Evolutionary conservation across 2,329 filamentous ascomycete species (phyloP).

Genomic region (Fusarium sterilihyphosum): DNA sequence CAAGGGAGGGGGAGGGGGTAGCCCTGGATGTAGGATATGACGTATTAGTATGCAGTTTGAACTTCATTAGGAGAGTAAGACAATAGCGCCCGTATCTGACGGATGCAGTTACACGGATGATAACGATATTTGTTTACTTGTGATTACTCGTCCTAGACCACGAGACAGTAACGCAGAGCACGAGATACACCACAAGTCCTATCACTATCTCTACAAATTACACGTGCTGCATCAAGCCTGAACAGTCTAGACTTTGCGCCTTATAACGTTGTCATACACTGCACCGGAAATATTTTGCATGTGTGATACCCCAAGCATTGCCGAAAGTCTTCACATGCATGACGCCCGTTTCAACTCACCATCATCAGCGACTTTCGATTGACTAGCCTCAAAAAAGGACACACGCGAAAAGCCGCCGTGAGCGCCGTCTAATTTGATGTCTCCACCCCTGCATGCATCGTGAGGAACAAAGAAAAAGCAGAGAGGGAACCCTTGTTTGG

Average conservation of each 20-base stretch:
- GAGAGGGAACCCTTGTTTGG: not conserved
- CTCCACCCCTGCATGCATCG: constrained; percentile 12
- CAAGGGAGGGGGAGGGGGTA: not conserved
- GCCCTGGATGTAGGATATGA: constrained; percentile 20
- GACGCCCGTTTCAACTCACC: not conserved
- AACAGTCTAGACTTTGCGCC: not conserved
- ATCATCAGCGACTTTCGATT: not conserved
- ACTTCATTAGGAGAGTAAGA: constrained; percentile 15
- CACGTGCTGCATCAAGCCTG: constrained; percentile 14
- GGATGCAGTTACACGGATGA: not conserved
- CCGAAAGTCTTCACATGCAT: constrained; percentile 29
- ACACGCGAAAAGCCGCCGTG: constrained; percentile 14
- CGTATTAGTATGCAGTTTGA: constrained; percentile 25
- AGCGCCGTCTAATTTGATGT: constrained; percentile 3
- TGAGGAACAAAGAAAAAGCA: not conserved
- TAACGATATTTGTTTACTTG: not conserved
- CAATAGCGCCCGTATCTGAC: not conserved
- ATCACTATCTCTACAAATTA: not conserved
- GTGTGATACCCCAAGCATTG: not conserved
- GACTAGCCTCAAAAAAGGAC: not conserved
- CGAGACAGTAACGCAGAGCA: constrained; percentile 1
- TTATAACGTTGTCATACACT: not conserved
- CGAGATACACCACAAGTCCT: not conserved
- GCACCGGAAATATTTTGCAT: not conserved
- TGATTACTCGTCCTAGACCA: not conserved